phyloP scores from a whole-genome alignment of 148 eudicot genomes.

The Heliamphora exappendiculata region DNA sequence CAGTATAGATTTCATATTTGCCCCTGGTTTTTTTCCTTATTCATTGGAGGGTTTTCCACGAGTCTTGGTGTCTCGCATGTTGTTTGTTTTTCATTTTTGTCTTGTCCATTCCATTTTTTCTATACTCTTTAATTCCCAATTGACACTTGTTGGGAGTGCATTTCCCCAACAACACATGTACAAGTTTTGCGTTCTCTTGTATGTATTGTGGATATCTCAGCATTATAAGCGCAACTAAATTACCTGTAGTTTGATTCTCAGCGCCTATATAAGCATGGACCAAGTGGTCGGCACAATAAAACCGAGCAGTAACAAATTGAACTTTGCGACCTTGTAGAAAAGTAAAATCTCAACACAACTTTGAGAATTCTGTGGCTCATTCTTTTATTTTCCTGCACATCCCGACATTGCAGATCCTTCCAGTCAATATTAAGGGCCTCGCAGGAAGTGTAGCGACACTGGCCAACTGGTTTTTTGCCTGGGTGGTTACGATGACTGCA shows the following conservation, averaged over 20 bases:
- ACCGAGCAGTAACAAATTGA: background rate
- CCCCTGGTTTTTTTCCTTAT: too few species aligned
- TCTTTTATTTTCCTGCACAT: background rate
- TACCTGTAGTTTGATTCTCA: background rate
- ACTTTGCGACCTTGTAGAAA: background rate
- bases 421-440: constrained; percentile 54
- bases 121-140: too few species aligned
- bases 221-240: background rate
- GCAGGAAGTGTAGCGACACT: constrained; percentile 70
- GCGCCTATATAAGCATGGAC: background rate
- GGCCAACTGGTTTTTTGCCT: constrained; percentile 51
- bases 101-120: too few species aligned
- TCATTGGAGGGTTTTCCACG: too few species aligned
- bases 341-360: too few species aligned
- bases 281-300: background rate
- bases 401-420: constrained; percentile 61
- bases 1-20: too few species aligned
- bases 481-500: constrained; percentile 61
- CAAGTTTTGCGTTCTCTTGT: too few species aligned
- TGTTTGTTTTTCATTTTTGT: too few species aligned
- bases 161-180: too few species aligned
- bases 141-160: too few species aligned
- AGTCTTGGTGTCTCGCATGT: too few species aligned
- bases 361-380: background rate
- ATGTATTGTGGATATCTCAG: too few species aligned